Percentiles rank a stretch among this genome's conserved stretches.
These are phyloP conservation scores for Dothideomycetes sp. DNA, from an alignment of 2,329 filamentous ascomycete species.

Conservation along the genomic window DNA sequence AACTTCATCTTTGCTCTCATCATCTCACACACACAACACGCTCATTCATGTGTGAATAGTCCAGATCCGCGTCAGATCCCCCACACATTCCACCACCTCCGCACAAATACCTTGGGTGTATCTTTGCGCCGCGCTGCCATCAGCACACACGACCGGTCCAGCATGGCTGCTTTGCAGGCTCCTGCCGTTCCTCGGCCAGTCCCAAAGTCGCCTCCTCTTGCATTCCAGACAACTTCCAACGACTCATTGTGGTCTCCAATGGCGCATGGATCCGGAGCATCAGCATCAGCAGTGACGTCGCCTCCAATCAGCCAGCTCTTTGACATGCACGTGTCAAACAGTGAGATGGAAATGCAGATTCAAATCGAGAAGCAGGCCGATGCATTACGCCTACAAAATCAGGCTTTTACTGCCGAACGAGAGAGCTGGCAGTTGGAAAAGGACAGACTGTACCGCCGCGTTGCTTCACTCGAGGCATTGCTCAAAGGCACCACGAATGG, in stretches of 20 bases:
- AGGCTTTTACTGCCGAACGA: constrained; percentile 23
- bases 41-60: neutral
- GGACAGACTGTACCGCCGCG: constrained; percentile 20
- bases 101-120: too few relatives aligned
- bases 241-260: constrained; percentile 19
- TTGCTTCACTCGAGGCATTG: constrained; percentile 22
- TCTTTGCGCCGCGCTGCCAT: too few relatives aligned
- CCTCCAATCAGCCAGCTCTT: neutral
- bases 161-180: constrained; percentile 1
- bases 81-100: too few relatives aligned
- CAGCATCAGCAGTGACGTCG: constrained; percentile 3
- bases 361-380: constrained; percentile 23
- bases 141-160: neutral
- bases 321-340: constrained; percentile 7
- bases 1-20: too few relatives aligned
- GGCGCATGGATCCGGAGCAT: constrained; percentile 2
- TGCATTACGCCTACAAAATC: constrained; percentile 20
- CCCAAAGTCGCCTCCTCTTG: constrained; percentile 23
- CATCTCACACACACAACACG: too few relatives aligned
- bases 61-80: too few relatives aligned
- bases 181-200: neutral
- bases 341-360: constrained; percentile 16
- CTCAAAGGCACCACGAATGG: constrained; percentile 20
- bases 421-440: constrained; percentile 23
- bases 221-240: constrained; percentile 23